These are phyloP conservation scores for Pisolithus orientalis DNA, from an alignment of 768 basidiomycete genomes.

Conservation along the genomic window DNA sequence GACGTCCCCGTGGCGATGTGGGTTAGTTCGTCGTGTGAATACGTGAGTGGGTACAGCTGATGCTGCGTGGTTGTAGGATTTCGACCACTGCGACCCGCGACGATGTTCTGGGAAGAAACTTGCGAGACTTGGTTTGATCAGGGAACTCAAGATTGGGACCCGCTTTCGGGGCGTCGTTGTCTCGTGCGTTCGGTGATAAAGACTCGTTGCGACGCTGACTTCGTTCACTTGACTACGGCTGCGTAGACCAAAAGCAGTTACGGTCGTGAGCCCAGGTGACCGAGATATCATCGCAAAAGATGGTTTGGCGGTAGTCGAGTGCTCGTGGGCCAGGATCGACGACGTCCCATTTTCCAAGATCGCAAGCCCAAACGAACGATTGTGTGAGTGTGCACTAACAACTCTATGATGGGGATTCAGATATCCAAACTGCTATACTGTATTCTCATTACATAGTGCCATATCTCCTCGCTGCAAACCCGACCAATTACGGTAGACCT, in stretches of 20 bases:
- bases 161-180: slow-evolving; percentile 90
- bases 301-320: slow-evolving; percentile 96
- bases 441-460: slow-evolving; percentile 54
- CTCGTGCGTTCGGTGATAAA: slow-evolving; percentile 56
- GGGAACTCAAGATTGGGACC: slow-evolving; percentile 74
- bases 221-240: not conserved
- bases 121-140: slow-evolving; percentile 76
- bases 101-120: slow-evolving; percentile 88
- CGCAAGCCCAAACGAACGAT: slow-evolving; percentile 83
- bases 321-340: slow-evolving; percentile 93
- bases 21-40: slow-evolving; percentile 45
- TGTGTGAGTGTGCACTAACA: slow-evolving; percentile 50
- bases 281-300: slow-evolving; percentile 63
- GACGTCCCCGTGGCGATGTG: slow-evolving; percentile 92
- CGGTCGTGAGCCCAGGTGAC: slow-evolving; percentile 77
- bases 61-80: slow-evolving; percentile 53
- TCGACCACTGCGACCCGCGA: slow-evolving; percentile 94
- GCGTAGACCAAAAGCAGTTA: slow-evolving; percentile 74
- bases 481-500: slow-evolving; percentile 96
- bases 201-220: not conserved
- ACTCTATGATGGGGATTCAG: not conserved
- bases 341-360: slow-evolving; percentile 96
- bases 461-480: slow-evolving; percentile 91
- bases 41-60: not conserved
- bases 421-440: not conserved